Base-by-base conservation (phyloP, 148 eudicot species). In the Arbutus unedo region DNA sequence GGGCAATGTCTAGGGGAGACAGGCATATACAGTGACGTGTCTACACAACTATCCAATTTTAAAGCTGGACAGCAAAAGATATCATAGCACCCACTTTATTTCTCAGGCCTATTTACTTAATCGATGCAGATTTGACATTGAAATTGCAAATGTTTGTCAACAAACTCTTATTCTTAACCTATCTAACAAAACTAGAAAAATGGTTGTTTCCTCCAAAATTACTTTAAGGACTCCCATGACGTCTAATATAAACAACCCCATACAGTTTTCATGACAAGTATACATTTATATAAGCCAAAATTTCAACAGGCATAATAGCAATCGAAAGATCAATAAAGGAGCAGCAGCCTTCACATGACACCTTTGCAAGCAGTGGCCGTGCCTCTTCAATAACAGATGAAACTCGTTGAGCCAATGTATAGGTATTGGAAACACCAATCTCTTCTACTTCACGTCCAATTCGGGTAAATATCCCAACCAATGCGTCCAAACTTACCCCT, bases 401-500 rank as follows among this genome's bases (percentile, higher is more conserved):
- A 91, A 87, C 93, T 85, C 92, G 89, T 82, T 91, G 83, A 31
- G 94, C 98, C 84, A 96, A 80, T 51, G 84, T 47, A 85, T 91
- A 96, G 44, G 93, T 81, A 83, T 96, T 92, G 74, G 92, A 74
- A 85, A 94, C 93, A 74, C 98, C 98, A 86, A 96, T 96, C 68
- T 85, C 90, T 87, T 96, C 99, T 21, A 93, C 87, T 57, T 93
- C 98, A 64, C 97, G 97, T 82, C 98, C 99, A 84, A 94, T 85
- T 44, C 95, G 99, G 82, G 99, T 96, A 83, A 91, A 92, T 85
- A 96, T 93, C 67, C 99, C 99, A 64, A 96, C 95, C 81, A 96
- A 90, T 38, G 88, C 99, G 86, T 96, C 99, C 86, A 96, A 91
- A 87, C 99, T 96, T 70, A 96, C 99, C 74, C 99, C 99, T 77